Evolutionary conservation across 2,329 filamentous ascomycete genomes (phyloP).

Genomic region (Uncinocarpus reesii): DNA sequence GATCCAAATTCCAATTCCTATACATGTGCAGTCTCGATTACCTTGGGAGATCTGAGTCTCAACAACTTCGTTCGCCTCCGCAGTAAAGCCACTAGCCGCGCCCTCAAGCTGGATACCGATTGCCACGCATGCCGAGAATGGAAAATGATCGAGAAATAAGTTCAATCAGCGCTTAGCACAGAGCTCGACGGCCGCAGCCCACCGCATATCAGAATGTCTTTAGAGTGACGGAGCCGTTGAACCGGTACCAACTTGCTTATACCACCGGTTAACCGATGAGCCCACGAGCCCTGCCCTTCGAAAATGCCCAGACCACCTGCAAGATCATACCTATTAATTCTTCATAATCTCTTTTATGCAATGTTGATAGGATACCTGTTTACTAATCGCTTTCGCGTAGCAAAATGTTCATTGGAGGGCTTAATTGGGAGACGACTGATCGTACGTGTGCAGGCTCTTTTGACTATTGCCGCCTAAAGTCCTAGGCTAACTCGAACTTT

Average conservation of each 20-base stretch:
- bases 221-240: no score
- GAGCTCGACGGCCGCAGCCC: no score
- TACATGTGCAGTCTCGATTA: constrained; percentile 8
- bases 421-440: constrained; percentile 99
- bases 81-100: constrained; percentile 7
- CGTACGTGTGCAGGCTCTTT: constrained; percentile 51
- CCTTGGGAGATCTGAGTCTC: background rate
- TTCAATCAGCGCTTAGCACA: background rate
- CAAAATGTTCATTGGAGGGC: constrained; percentile 98
- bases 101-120: background rate
- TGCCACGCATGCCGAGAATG: background rate
- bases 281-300: background rate
- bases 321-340: no score
- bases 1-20: constrained; percentile 14
- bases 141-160: background rate
- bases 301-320: background rate
- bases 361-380: background rate
- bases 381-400: constrained; percentile 45
- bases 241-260: no score
- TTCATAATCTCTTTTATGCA: background rate
- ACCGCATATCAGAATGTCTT: no score
- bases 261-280: no score
- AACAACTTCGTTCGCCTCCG: constrained; percentile 4
- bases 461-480: background rate
- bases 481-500: constrained; percentile 16